A percentile compares a stretch with the other conserved stretches of the same genome.
Evolutionary conservation across 202 grass and related monocot species (phyloP).

Genomic region (Digitaria exilis): DNA sequence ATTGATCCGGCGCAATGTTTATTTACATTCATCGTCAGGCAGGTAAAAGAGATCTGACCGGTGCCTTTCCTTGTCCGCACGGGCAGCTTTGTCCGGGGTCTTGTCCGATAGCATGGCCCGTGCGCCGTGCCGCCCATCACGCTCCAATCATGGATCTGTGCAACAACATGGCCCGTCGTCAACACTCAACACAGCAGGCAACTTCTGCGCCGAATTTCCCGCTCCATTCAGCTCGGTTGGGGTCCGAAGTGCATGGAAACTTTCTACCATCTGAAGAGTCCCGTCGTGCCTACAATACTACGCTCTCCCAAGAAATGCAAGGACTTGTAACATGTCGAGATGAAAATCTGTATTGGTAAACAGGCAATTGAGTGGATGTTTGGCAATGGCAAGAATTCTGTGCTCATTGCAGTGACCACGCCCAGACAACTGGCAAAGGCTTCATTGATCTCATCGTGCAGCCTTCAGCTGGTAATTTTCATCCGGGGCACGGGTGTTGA

Average conservation of each 20-base stretch:
- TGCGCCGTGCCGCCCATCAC: slow-evolving; percentile 45
- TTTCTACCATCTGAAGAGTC: background rate
- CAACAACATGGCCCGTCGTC: too few species aligned
- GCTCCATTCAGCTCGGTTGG: background rate
- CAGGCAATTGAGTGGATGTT: background rate
- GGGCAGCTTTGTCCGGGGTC: slow-evolving; percentile 47
- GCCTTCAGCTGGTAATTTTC: background rate
- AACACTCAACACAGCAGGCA: background rate
- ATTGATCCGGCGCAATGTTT: too few species aligned
- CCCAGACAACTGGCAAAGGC: background rate
- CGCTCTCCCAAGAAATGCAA: too few species aligned
- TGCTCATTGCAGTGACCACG: background rate
- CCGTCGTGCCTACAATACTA: background rate
- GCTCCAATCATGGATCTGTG: slow-evolving; percentile 45
- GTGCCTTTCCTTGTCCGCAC: background rate
- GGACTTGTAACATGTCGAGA: background rate
- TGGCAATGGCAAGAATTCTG: background rate
- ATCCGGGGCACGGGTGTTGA: background rate
- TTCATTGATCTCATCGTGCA: background rate
- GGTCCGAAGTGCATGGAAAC: background rate
- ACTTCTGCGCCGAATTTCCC: background rate
- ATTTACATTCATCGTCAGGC: background rate
- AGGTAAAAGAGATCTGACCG: slow-evolving; percentile 32
- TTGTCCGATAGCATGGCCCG: slow-evolving; percentile 33
- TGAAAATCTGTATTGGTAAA: too few species aligned